Evolutionary conservation across 805 yeast genomes (phyloP), one percentile per base, ranked within the genome.

Genomic region (Blastobotrys chiropterorum): DNA sequence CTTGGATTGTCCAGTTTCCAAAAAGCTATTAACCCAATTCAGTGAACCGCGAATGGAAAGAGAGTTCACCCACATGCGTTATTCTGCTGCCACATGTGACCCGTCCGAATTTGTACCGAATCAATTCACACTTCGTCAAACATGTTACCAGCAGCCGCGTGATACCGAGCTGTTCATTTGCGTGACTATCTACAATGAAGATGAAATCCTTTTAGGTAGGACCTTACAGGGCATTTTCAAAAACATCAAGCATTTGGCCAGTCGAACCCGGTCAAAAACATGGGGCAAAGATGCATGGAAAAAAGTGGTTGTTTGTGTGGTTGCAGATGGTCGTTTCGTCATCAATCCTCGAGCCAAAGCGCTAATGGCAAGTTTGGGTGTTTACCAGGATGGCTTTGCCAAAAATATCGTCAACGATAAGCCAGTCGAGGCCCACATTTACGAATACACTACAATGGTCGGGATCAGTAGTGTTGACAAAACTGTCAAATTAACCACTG

Each of bases 221-320:
- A 95, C 99, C 0, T 75, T 94, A 78, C 96, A 95, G 67, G 87
- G 96, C 0, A 92, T 94, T 14, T 88, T 92, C 87, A 86, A 82
- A 61, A 94, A 95, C 68, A 80, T 94, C 53, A 86, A 96, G 1
- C 94, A 90, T 63, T 73, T 94, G 49, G 81, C 95, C 65, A 79
- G 84, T 14, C 81, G 99, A 67, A 76, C 78, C 50, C 85, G 82
- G 66, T 85, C 95, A 39, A 75, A 85, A 48, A 85, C 86, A n/a
- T 94, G 99, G 99, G 98, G 99, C 3, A 82, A 83, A 59, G 95
- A 90, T 54, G 86, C 96, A 21, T 94, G 99, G 99, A 90, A 94
- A 65, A 94, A 92, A 68, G 84, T 94, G 19, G 97, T 92, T 50
- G 97, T 94, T 13, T 75, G 87, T 51, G 84, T 94, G 60, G 86